Conservation (phyloP, 345 rosid genomes). For the Balakata baccata region DNA sequence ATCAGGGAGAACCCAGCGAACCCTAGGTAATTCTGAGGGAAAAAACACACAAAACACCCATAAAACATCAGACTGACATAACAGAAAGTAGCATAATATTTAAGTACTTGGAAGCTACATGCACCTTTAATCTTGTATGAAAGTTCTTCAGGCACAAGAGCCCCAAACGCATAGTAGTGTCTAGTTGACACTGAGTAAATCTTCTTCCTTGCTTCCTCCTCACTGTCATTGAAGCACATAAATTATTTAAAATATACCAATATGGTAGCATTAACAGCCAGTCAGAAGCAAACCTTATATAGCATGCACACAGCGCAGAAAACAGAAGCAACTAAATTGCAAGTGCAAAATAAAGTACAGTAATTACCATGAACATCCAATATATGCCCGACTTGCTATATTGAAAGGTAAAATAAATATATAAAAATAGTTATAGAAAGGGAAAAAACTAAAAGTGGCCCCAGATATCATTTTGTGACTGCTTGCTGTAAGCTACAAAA, state of each 20-base stretch:
- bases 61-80: background rate
- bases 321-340: background rate
- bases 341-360: background rate
- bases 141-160: conserved; percentile 67
- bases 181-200: conserved; percentile 77
- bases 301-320: no score
- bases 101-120: background rate
- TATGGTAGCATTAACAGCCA: background rate
- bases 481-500: background rate
- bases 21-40: conserved; percentile 60
- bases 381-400: background rate
- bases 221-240: conserved; percentile 37
- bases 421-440: background rate
- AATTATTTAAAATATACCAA: background rate
- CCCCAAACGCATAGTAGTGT: conserved; percentile 83
- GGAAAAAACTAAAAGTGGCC: background rate
- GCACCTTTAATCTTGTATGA: conserved; percentile 75
- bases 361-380: background rate
- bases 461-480: background rate
- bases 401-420: background rate
- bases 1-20: conserved; percentile 98
- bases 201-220: conserved; percentile 85
- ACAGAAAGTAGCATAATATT: background rate
- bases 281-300: background rate
- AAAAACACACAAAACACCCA: background rate